Evolutionary conservation across 257 asterid species (phyloP), one percentile per base, ranked within the genome.

Genomic region (Paraleonurus japonicus): DNA sequence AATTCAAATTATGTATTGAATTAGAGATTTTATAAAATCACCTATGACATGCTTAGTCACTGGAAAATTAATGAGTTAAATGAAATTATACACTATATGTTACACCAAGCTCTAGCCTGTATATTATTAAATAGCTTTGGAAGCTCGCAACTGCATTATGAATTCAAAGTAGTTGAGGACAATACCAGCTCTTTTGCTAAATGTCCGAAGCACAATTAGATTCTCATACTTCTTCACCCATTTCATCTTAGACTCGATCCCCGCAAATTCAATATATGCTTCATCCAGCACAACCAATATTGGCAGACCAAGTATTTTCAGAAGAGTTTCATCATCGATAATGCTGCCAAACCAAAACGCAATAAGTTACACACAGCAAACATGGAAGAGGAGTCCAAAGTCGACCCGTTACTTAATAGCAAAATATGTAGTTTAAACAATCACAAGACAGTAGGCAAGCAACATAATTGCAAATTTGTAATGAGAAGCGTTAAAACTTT

Each of bases 201-300:
- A 95, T 5, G 99, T 95, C 62, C 98, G 94, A 74, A 95, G 98
- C 71, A 95, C 99, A 45, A 89, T 89, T 67, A 92, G 84, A 84
- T 95, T 95, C 80, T 95, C 99, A 69, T 85, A 79, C 87, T 88
- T 89, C 88, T 95, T 95, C 77, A 95, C 97, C 99, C 99, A 95
- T 76, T 66, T 84, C 98, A 95, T 95, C 89, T 83, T 89, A 53
- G 99, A 92, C 76, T 85, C 85, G 26, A 92, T 39, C 39, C 96
- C 98, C 2, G 97, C 85, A 81, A 95, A 95, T 70, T 92, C 99
- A 76, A 95, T 86, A 75, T 95, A 95, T 33, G 99, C 99, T 78
- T 95, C 98, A 72, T 95, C 98, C 87, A 95, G 82, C 69, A 95
- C 94, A 69, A 95, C 97, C 84, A 95, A 83, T 77, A 92, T 35